Evolutionary conservation across 2,329 filamentous ascomycete species (phyloP), one percentile per base, ranked within the genome.

Genomic region (Aspergillus viridinutans): DNA sequence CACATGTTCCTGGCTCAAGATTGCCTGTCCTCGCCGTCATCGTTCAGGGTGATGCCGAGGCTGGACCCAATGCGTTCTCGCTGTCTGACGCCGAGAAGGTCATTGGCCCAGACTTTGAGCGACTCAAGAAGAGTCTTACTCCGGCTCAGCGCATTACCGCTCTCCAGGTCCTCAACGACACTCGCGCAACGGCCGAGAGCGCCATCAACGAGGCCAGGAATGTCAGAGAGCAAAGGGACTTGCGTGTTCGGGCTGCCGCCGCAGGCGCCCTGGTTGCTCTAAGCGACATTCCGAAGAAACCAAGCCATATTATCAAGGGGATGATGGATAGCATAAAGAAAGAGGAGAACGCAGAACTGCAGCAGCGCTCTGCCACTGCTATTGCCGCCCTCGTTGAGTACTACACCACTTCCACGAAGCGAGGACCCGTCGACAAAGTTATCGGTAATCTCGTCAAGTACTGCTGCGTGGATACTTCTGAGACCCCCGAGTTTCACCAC

Each of bases 311-410:
- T 12, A 99, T 99, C 76, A 97, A 96, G 76, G 90, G 87, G 2
- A 90, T 99, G 74, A 99, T 99, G 94, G 94, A 99, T 72, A 97
- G 93, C 68, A 85, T 99, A 69, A 99, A 97, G 76, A 87, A 86
- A 40, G 95, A 99, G 71, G 94, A 97, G 67, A 97, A 95, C 67
- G 76, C 88, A 28, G 90, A 94, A 63, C 80, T 99, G 1, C 94
- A 99, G 72, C 85, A 85, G 65, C 89, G 93, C 25, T 96, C 93
- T 28, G 90, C 92, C 1, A 85, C 84, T 14, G 92, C 92, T 3
- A 89, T 99, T 53, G 90, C 92, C 5, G 84, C 83, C 42, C 85
- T 97, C 21, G 88, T 99, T n/a, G 87, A 90, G 63, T 81, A 94
- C 23, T 94, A 97, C 67, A 92, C 91, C 3, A 84, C 86, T 45